Percentiles rank a stretch among this genome's conserved stretches.
phyloP scores from a whole-genome alignment of 108 stramenopile genomes.

The Pseudonitzschia pungens region DNA sequence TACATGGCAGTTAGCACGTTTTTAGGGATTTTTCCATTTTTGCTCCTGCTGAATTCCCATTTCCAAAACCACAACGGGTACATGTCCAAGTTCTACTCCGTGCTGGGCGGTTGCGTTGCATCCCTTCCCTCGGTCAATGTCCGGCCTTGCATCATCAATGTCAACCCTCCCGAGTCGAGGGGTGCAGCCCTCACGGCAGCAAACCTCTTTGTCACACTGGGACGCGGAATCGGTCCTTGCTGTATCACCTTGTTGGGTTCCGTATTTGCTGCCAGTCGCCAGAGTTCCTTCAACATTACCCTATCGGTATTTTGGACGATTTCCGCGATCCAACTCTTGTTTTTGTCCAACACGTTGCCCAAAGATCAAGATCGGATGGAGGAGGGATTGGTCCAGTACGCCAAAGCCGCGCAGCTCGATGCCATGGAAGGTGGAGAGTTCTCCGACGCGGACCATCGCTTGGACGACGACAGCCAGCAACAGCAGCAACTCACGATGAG shows the following conservation, averaged over 20 bases:
- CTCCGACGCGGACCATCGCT: too few relatives aligned
- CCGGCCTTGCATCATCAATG: constrained; percentile 70
- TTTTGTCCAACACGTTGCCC: constrained; percentile 55
- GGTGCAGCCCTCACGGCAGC: constrained; percentile 71
- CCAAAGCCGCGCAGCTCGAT: constrained; percentile 21
- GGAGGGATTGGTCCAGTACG: constrained; percentile 55
- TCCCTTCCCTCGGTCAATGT: constrained; percentile 65
- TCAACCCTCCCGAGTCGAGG: constrained; percentile 76
- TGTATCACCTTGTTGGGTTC: constrained; percentile 49
- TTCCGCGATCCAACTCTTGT: constrained; percentile 46
- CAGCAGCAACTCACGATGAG: not conserved
- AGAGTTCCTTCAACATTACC: constrained; percentile 55
- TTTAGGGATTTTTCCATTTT: constrained; percentile 59
- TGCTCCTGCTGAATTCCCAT: constrained; percentile 48
- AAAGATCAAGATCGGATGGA: constrained; percentile 72
- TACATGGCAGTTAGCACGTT: constrained; percentile 58
- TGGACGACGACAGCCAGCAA: not conserved
- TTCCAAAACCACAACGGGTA: constrained; percentile 42
- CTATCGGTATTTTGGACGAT: constrained; percentile 60
- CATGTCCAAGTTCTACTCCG: constrained; percentile 41
- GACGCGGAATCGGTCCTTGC: constrained; percentile 62
- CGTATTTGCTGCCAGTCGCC: constrained; percentile 40
- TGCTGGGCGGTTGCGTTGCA: constrained; percentile 55
- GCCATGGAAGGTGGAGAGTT: not conserved
- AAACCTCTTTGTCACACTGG: constrained; percentile 61